phyloP scores from a whole-genome alignment of 495 filamentous ascomycete species.

The Hyaloscypha variabilis region DNA sequence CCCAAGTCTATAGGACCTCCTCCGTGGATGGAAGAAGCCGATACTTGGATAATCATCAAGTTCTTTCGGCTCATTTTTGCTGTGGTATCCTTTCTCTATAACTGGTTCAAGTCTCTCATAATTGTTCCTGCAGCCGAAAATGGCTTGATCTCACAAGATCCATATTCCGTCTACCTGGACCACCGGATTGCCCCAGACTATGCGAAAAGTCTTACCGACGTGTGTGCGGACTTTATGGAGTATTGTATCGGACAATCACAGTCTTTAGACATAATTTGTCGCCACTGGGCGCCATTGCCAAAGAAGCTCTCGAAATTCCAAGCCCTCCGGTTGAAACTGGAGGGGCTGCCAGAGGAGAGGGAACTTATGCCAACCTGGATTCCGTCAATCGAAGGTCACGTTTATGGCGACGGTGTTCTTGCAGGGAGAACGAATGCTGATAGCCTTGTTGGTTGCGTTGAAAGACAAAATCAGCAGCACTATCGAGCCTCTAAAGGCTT shows the following conservation, averaged over 20 bases:
- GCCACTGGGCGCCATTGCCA: constrained; percentile 31
- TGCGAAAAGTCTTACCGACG: constrained; percentile 16
- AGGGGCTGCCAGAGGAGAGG: neutral
- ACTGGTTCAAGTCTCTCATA: constrained; percentile 17
- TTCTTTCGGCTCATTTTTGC: neutral
- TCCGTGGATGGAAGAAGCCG: neutral
- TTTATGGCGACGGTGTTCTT: constrained; percentile 22
- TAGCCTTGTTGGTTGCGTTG: constrained; percentile 20
- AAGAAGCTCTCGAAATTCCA: neutral
- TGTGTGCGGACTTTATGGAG: constrained; percentile 28
- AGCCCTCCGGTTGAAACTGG: neutral
- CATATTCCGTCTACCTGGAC: neutral
- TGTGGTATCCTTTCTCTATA: neutral
- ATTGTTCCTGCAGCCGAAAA: neutral
- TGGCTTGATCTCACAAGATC: neutral
- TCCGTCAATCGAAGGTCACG: constrained; percentile 14
- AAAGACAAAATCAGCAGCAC: constrained; percentile 1
- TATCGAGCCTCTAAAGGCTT: neutral
- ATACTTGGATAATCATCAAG: neutral
- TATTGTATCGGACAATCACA: constrained; percentile 19
- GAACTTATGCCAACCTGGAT: constrained; percentile 24
- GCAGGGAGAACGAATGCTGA: constrained; percentile 16
- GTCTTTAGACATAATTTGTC: constrained; percentile 36
- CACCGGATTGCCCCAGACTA: constrained; percentile 19
- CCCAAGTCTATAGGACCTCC: neutral